A percentile compares a stretch with the other conserved stretches of the same genome.
These are phyloP conservation scores for Peronosclerospora sorghi DNA, from an alignment of 352 stramenopile species.

Conservation along the genomic window DNA sequence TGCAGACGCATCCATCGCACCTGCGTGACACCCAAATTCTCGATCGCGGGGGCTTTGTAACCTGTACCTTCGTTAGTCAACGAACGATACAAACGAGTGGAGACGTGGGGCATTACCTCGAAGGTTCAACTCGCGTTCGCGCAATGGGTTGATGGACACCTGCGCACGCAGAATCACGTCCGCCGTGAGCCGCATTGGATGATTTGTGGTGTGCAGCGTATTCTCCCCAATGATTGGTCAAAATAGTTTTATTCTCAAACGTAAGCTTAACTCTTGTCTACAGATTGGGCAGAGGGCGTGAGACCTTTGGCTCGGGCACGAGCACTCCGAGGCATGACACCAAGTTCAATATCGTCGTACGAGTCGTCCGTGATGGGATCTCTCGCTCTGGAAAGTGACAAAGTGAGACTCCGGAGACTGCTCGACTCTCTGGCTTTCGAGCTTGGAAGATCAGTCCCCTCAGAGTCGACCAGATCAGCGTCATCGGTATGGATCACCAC, in stretches of 20 bases:
- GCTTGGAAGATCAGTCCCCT: conserved; percentile 16
- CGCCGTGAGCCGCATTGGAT: conserved; percentile 74
- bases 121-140: conserved; percentile 87
- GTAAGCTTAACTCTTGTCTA: conserved; percentile 2
- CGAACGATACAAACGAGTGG: conserved; percentile 1
- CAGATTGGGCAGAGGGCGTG: background rate
- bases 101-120: conserved; percentile 42
- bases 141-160: conserved; percentile 85
- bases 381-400: conserved; percentile 37
- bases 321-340: conserved; percentile 38
- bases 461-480: conserved; percentile 11
- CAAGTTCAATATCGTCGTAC: conserved; percentile 51
- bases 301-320: conserved; percentile 14
- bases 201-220: conserved; percentile 11
- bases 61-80: conserved; percentile 42
- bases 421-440: conserved; percentile 17
- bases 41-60: conserved; percentile 86
- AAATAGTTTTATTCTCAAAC: conserved; percentile 15
- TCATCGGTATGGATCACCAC: conserved; percentile 12
- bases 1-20: conserved; percentile 14
- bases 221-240: conserved; percentile 6
- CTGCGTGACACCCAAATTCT: conserved; percentile 89
- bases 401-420: conserved; percentile 27
- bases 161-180: conserved; percentile 85
- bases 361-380: conserved; percentile 37